Base-by-base conservation (phyloP, 2,329 filamentous ascomycete genomes). In the Aspergillus cejpii region DNA sequence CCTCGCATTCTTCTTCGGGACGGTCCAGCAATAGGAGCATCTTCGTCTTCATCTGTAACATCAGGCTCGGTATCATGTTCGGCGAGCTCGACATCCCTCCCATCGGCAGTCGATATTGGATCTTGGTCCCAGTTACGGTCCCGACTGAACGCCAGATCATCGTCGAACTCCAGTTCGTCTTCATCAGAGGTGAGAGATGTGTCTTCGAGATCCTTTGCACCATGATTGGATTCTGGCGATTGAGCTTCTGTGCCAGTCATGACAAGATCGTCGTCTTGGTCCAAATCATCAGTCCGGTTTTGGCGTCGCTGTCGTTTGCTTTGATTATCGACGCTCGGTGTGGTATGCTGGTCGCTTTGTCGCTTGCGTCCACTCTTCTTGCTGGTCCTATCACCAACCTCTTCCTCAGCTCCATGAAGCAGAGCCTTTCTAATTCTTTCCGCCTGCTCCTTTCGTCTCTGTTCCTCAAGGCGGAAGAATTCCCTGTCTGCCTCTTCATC, bases 381-480 rank as follows among this genome's bases (percentile, higher is more conserved):
- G 43, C 43, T 47, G 47, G 51, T 54, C 49, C 55, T 63, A 52
- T 28, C 44, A 17, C 49, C 51, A 29, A 61, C 56, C 5, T 60
- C 54, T 17, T 60, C 54, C n/a, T 57, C 47, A 14, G 54, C 54
- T 2, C 66, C 70, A 43, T 65, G 69, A 28, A 71, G 63, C 43
- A 79, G 52, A 5, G 73, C 72, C 40, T 73, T 70, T 44, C 70
- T 69, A 45, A 79, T 71, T 12, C 71, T 69, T 24, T 70, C 65
- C 21, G 67, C 67, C 41, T 76, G 77, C 38, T 76, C 76, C 51
- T 79, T 74, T 39, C 85, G 74, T 48, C 84, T 74, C 52, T 76
- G 70, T 63, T 83, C 81, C 67, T 96, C 90, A 12, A 79, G 75
- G 2, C 77, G 81, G 66, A 91, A 96, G 67, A 96, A 96, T 15